Percentiles rank a stretch among this genome's conserved stretches.
Evolutionary conservation across 345 rosid genomes (phyloP).

Genomic region (Aegle marmelos): DNA sequence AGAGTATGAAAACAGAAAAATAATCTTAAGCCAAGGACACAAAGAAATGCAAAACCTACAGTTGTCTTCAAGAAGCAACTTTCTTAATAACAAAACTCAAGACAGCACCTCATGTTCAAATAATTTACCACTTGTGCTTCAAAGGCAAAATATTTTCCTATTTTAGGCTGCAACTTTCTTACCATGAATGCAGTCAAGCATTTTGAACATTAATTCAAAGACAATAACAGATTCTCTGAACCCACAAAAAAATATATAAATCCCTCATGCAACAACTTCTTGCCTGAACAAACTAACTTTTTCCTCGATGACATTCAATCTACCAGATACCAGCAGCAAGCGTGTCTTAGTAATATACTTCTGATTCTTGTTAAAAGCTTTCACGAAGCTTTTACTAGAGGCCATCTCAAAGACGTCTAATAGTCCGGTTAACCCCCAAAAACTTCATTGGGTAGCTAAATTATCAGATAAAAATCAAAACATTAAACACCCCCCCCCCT

Average conservation of each 20-base stretch:
- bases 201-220: not conserved
- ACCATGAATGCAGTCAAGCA: not conserved
- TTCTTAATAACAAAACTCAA: not conserved
- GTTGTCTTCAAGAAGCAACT: not conserved
- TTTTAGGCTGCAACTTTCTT: not conserved
- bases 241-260: not conserved
- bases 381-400: not conserved
- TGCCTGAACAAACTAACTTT: not conserved
- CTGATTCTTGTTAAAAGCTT: not conserved
- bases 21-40: not conserved
- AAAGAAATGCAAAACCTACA: slow-evolving; percentile 2
- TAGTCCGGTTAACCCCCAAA: slow-evolving; percentile 5
- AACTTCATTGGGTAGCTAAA: not conserved
- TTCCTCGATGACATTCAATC: not conserved
- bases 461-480: slow-evolving; percentile 1
- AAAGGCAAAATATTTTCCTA: not conserved
- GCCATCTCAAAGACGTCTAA: not conserved
- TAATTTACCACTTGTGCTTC: not conserved
- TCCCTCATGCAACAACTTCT: not conserved
- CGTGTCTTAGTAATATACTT: not conserved
- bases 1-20: not conserved
- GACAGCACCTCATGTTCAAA: not conserved
- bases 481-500: not conserved
- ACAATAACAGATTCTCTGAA: not conserved
- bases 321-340: not conserved